Evolutionary conservation across 2,329 filamentous ascomycete species (phyloP), one percentile per base, ranked within the genome.

Genomic region (Didymella arachidicola): DNA sequence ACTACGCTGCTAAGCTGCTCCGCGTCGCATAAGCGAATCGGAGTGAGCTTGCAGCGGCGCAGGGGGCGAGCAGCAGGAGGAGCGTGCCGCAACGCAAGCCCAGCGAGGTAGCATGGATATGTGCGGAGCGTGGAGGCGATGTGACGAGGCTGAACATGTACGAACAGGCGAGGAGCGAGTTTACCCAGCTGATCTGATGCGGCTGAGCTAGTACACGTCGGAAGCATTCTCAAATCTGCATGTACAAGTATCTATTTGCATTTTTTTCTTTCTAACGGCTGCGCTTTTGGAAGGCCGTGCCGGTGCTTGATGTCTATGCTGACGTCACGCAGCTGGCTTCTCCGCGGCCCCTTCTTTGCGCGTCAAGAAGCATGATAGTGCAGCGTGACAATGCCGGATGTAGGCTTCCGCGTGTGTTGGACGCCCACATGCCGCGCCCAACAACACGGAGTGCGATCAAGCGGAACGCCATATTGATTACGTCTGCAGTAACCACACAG

Each of bases 1-100:
- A 90, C 71, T 94, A 95, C 78, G 90, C 90, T 54, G 92, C 89
- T 69, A 98, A 97, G 87, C 84, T 98, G 71, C 84, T 99, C 75
- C 86, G 87, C 67, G 82, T 96, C 76, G 56, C 56, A 54, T 59
- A 54, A 59, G 46, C 46, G 87, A 42, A 8, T 25, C 36, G 46
- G 34, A 39, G 42, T 36, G 32, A 36, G 32, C 16, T 36, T n/a
- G 42, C 47, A 25, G 18, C 7, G 38, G 12, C 10, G 34, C 34
- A n/a, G n/a, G n/a, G n/a, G n/a, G n/a, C n/a, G n/a, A n/a, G n/a
- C 22, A 22, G 22, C 22, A 22, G 22, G 22, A 22, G 22, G 22
- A 22, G 22, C 22, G 22, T 22, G 22, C 22, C 2, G 22, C 22
- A 22, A 22, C 22, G 22, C 22, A 22, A 22, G 22, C n/a, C n/a